These are phyloP conservation scores for Carex myosuroides DNA, from an alignment of 176 grass and related monocot species.

Conservation along the genomic window DNA sequence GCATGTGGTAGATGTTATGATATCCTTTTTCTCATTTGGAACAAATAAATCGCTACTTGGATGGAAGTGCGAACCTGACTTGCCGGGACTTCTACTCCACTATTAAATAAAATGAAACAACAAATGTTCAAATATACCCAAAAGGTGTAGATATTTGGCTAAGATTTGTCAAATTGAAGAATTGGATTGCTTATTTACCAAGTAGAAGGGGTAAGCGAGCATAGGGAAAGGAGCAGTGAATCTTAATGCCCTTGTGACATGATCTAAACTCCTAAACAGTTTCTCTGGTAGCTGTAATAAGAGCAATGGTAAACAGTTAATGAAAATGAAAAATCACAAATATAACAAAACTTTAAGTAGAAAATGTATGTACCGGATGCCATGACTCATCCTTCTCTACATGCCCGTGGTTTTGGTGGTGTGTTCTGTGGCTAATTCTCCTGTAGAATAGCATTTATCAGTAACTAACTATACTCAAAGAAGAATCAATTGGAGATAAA, in stretches of 20 bases:
- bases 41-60: constrained; percentile 63
- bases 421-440: constrained; percentile 97
- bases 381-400: constrained; percentile 95
- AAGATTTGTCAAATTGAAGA: constrained; percentile 13
- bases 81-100: constrained; percentile 75
- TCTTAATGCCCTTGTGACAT: constrained; percentile 41
- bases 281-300: constrained; percentile 63
- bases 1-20: constrained; percentile 66
- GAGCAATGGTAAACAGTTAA: constrained; percentile 11
- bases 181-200: constrained; percentile 40
- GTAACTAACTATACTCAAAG: constrained; percentile 17
- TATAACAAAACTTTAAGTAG: background rate
- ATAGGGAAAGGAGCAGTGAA: constrained; percentile 84
- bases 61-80: constrained; percentile 75
- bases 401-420: constrained; percentile 95
- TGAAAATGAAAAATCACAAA: background rate
- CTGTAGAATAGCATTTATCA: constrained; percentile 30
- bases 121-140: background rate
- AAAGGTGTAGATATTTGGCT: background rate
- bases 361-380: constrained; percentile 59
- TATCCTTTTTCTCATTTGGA: constrained; percentile 79
- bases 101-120: constrained; percentile 19
- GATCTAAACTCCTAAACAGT: constrained; percentile 64
- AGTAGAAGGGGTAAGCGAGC: constrained; percentile 86
- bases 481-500: background rate